These are phyloP conservation scores for Beauveria caledonica DNA, from an alignment of 2,329 filamentous ascomycete genomes.

Conservation along the genomic window DNA sequence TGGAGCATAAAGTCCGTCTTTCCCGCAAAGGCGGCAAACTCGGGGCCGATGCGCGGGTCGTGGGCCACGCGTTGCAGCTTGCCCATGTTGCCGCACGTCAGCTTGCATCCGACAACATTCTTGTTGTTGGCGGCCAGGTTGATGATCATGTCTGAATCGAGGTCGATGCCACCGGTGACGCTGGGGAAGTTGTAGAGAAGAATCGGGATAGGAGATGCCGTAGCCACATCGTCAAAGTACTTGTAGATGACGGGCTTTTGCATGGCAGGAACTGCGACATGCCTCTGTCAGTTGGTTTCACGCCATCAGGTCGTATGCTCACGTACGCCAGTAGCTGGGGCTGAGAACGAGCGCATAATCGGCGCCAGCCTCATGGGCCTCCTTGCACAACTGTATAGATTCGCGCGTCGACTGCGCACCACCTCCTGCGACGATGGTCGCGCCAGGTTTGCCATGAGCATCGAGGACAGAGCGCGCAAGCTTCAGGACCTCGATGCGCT, in stretches of 20 bases:
- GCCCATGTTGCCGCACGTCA: constrained; percentile 58
- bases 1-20: constrained; percentile 36
- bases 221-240: constrained; percentile 58
- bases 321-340: constrained; percentile 54
- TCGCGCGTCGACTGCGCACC: constrained; percentile 69
- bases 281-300: not conserved
- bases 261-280: constrained; percentile 7
- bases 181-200: constrained; percentile 61
- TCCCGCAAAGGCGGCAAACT: constrained; percentile 29
- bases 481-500: constrained; percentile 59
- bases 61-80: constrained; percentile 46
- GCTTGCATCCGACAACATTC: constrained; percentile 57
- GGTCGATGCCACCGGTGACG: constrained; percentile 51
- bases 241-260: constrained; percentile 28
- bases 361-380: constrained; percentile 62
- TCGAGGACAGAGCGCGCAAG: constrained; percentile 57
- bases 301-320: not conserved
- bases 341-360: constrained; percentile 71
- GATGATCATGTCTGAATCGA: constrained; percentile 51
- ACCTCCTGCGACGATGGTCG: constrained; percentile 70
- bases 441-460: constrained; percentile 43
- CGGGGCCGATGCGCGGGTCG: constrained; percentile 22
- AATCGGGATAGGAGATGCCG: constrained; percentile 49
- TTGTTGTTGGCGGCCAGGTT: constrained; percentile 39
- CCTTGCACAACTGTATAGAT: constrained; percentile 60